Evolutionary conservation across 1,284 basidiomycete species (phyloP).

Genomic region (Abortiporus biennis): DNA sequence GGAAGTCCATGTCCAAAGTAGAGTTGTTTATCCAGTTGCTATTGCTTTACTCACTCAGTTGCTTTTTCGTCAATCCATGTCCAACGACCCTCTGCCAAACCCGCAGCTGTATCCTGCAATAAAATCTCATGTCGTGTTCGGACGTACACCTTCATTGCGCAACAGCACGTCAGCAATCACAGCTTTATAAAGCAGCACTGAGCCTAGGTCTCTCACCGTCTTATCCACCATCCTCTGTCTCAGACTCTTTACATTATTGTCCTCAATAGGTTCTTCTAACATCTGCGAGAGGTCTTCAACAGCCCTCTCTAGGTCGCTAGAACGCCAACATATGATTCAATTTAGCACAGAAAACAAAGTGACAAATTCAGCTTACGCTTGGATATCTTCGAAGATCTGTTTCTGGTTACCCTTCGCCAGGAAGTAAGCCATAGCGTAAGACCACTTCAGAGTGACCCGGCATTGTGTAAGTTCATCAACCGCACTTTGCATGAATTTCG

Average conservation of each 20-base stretch:
- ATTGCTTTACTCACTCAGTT: too few relatives aligned
- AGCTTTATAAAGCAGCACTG: neutral
- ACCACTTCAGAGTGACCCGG: slow-evolving; percentile 64
- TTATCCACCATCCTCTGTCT: slow-evolving; percentile 55
- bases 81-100: slow-evolving; percentile 24
- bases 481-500: slow-evolving; percentile 59
- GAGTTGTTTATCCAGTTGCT: too few relatives aligned
- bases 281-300: slow-evolving; percentile 60
- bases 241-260: slow-evolving; percentile 45
- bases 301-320: slow-evolving; percentile 55
- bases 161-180: neutral
- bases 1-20: too few relatives aligned
- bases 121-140: slow-evolving; percentile 23
- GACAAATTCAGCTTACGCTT: slow-evolving; percentile 28
- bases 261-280: slow-evolving; percentile 54
- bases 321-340: too few relatives aligned
- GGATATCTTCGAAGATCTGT: slow-evolving; percentile 64
- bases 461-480: slow-evolving; percentile 51
- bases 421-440: slow-evolving; percentile 69
- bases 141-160: slow-evolving; percentile 22
- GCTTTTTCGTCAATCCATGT: slow-evolving; percentile 17
- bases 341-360: neutral
- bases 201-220: slow-evolving; percentile 32
- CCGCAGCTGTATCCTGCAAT: slow-evolving; percentile 23
- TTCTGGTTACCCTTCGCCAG: slow-evolving; percentile 57